phyloP scores from a whole-genome alignment of 2,329 filamentous ascomycete genomes.

The Teratosphaeria zuluensis region DNA sequence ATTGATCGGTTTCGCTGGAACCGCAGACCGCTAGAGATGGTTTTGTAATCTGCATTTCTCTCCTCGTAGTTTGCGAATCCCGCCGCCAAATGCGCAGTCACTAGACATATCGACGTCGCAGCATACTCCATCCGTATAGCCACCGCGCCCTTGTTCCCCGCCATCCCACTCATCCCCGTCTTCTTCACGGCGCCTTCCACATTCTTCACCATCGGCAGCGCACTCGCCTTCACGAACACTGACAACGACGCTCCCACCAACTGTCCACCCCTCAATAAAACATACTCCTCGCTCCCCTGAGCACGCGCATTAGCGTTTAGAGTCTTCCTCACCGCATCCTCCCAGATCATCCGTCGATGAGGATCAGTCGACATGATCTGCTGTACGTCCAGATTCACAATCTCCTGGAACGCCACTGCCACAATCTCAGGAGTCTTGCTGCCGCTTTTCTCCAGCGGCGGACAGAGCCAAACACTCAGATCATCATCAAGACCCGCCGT shows the following conservation, averaged over 20 bases:
- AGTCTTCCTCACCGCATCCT: slow-evolving; percentile 65
- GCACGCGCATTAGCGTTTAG: slow-evolving; percentile 62
- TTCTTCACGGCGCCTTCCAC: slow-evolving; percentile 96
- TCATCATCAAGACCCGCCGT: slow-evolving; percentile 69
- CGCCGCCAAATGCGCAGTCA: slow-evolving; percentile 91
- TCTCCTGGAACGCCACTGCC: slow-evolving; percentile 91
- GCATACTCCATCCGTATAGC: slow-evolving; percentile 93
- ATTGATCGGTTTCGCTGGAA: slow-evolving; percentile 89
- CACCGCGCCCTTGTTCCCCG: slow-evolving; percentile 94
- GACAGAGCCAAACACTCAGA: slow-evolving; percentile 77
- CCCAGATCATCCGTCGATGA: slow-evolving; percentile 74
- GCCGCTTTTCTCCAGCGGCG: slow-evolving; percentile 41
- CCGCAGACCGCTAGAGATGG: slow-evolving; percentile 73
- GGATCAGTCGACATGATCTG: slow-evolving; percentile 99
- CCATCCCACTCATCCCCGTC: slow-evolving; percentile 89
- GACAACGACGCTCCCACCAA: slow-evolving; percentile 88
- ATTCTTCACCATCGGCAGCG: slow-evolving; percentile 78
- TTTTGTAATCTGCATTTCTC: slow-evolving; percentile 83
- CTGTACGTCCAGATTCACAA: slow-evolving; percentile 93
- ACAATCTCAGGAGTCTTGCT: slow-evolving; percentile 67
- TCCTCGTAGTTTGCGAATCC: slow-evolving; percentile 97
- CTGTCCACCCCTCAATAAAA: slow-evolving; percentile 82
- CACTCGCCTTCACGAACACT: slow-evolving; percentile 75
- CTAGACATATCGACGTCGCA: slow-evolving; percentile 85
- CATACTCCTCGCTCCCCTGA: slow-evolving; percentile 66